A percentile compares a stretch with the other conserved stretches of the same genome.
These are phyloP conservation scores for Adansonia gregorii DNA, from an alignment of 441 rosid genomes.

Conservation along the genomic window DNA sequence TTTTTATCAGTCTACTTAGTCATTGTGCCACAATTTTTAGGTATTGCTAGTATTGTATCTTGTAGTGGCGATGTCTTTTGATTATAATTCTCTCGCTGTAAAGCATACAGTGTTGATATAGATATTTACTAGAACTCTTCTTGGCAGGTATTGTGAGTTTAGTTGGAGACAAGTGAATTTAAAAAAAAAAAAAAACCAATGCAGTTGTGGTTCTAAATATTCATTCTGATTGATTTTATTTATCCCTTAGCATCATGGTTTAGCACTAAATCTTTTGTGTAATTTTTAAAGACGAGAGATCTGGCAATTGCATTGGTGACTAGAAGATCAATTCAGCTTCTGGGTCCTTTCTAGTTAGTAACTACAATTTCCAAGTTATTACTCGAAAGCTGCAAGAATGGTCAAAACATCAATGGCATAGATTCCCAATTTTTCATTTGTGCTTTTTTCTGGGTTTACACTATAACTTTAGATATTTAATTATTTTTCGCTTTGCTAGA, in stretches of 20 bases:
- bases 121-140: no score
- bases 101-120: no score
- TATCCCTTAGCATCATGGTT: not conserved
- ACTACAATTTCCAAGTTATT: not conserved
- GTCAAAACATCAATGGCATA: not conserved
- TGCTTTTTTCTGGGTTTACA: not conserved
- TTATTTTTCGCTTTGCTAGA: no score
- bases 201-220: no score
- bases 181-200: no score
- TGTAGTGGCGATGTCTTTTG: not conserved
- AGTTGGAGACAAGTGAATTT: no score
- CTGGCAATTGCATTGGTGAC: not conserved
- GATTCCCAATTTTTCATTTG: not conserved
- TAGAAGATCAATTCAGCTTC: not conserved
- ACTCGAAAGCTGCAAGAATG: not conserved
- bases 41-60: conserved; percentile 7
- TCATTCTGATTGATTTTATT: not conserved
- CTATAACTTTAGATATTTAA: no score
- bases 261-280: not conserved
- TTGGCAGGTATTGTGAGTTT: no score
- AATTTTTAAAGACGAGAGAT: not conserved
- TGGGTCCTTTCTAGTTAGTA: not conserved
- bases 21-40: conserved; percentile 17
- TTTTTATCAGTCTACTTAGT: conserved; percentile 31
- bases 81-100: no score